Evolutionary conservation across 345 rosid species (phyloP), one percentile per base, ranked within the genome.

Genomic region (Lepidium africanum): DNA sequence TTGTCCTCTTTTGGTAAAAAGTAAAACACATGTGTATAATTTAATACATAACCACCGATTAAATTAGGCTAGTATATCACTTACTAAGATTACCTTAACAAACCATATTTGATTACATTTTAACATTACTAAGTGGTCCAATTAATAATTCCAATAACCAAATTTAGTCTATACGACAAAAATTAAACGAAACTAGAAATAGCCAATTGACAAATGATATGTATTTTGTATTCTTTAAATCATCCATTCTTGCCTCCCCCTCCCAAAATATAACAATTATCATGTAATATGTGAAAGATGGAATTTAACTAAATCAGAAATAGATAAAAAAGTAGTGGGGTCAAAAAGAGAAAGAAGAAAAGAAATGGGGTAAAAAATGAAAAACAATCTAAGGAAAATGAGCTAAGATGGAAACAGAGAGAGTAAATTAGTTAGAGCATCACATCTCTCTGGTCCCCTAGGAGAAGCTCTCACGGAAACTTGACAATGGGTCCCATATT

Each of bases 391-490:
- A 74, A 74, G 48, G 0, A 15, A 12, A 50, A 56, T 8, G 72
- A 74, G 19, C 51, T 14, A 67, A 74, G 25, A 67, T 10, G 19
- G 68, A 13, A 14, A 16, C 23, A 21, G 25, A 12, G 30, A 27
- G 32, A 6, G 35, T 57, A 45, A 55, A 75, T 75, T 75, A 63
- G 78, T 69, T 75, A 69, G 60, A 68, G 74, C 70, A 75, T 75
- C 70, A 68, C 78, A 75, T 73, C 77, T 55, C 67, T 23, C 41
- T 67, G 78, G 73, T 67, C 78, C 78, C 77, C 72, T 16, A 9
- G 9, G 53, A 67, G 53, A 58, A 73, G 39, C 70, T 72, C 71
- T 64, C 76, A 56, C 70, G 76, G 59, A 63, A 72, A 63, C 54
- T 38, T 13, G 40, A 42, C 13, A 35, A n/a, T 51, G 62, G 67